Conservation (phyloP, 1,284 basidiomycete species). For the Ustilago hordei region DNA sequence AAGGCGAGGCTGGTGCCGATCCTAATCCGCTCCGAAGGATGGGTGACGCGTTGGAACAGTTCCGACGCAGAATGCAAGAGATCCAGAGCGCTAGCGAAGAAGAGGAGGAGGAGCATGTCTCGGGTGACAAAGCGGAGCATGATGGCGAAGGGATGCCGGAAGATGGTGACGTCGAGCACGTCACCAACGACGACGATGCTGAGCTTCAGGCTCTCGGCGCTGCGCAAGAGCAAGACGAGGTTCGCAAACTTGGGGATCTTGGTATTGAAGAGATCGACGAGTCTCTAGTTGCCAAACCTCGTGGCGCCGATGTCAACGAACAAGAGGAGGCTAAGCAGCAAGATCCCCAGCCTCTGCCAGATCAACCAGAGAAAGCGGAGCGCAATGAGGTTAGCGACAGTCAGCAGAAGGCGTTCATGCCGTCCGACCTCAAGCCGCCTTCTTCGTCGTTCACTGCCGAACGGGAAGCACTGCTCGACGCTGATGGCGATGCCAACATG, state of each 20-base stretch:
- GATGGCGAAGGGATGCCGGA: slow-evolving; percentile 72
- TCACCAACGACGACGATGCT: slow-evolving; percentile 77
- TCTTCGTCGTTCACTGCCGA: slow-evolving; percentile 25
- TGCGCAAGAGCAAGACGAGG: slow-evolving; percentile 75
- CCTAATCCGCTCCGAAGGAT: slow-evolving; percentile 81
- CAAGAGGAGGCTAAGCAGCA: slow-evolving; percentile 32
- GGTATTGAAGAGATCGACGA: slow-evolving; percentile 61
- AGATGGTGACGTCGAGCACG: slow-evolving; percentile 78
- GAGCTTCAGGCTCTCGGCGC: slow-evolving; percentile 91
- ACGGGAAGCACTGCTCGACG: slow-evolving; percentile 38
- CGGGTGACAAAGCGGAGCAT: slow-evolving; percentile 70
- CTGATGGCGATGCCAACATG: slow-evolving; percentile 43
- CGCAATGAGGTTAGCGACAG: slow-evolving; percentile 59
- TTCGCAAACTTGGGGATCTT: slow-evolving; percentile 76
- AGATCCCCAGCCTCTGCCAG: slow-evolving; percentile 48
- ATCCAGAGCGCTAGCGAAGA: slow-evolving; percentile 76
- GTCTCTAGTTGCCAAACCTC: slow-evolving; percentile 69
- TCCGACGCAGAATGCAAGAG: slow-evolving; percentile 84
- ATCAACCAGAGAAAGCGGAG: slow-evolving; percentile 64
- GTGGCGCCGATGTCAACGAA: slow-evolving; percentile 31
- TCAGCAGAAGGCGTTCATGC: slow-evolving; percentile 58
- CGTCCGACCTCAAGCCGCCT: slow-evolving; percentile 53
- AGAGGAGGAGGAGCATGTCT: slow-evolving; percentile 68
- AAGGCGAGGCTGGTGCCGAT: slow-evolving; percentile 55
- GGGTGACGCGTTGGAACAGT: slow-evolving; percentile 87